Evolutionary conservation across 1,139 yeast species (phyloP).

Genomic region (Saccharomyces hybrid): DNA sequence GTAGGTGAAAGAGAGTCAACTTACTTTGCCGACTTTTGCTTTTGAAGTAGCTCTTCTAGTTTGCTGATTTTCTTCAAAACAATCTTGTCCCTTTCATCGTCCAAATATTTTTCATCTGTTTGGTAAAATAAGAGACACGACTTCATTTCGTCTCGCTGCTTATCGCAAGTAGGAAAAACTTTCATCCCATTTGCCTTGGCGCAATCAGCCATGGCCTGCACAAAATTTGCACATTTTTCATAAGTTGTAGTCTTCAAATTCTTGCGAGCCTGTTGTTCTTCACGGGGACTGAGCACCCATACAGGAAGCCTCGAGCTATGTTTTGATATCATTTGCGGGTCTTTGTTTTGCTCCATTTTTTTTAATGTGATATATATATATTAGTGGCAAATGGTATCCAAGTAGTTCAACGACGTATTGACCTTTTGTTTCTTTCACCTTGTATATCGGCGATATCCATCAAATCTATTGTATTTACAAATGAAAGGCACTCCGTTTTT

Average conservation of each 20-base stretch:
- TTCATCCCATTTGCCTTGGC: conserved; percentile 45
- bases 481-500: not conserved
- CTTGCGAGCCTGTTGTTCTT: conserved; percentile 72
- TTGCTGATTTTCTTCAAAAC: conserved; percentile 47
- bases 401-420: not conserved
- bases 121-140: conserved; percentile 65
- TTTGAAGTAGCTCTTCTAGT: conserved; percentile 17
- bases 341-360: not conserved
- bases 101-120: conserved; percentile 54
- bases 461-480: not conserved
- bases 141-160: conserved; percentile 56
- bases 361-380: not conserved
- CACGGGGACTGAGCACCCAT: conserved; percentile 82
- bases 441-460: not conserved
- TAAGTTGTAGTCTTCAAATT: conserved; percentile 74
- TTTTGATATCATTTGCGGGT: conserved; percentile 9
- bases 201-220: conserved; percentile 49
- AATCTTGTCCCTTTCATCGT: conserved; percentile 59
- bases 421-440: not conserved
- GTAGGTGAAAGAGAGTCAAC: not conserved
- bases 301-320: conserved; percentile 45
- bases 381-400: not conserved
- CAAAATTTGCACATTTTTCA: conserved; percentile 59
- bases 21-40: conserved; percentile 8
- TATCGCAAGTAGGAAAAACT: conserved; percentile 50